Base-by-base conservation (phyloP, 768 basidiomycete genomes). In the Coprinopsis cinerea region DNA sequence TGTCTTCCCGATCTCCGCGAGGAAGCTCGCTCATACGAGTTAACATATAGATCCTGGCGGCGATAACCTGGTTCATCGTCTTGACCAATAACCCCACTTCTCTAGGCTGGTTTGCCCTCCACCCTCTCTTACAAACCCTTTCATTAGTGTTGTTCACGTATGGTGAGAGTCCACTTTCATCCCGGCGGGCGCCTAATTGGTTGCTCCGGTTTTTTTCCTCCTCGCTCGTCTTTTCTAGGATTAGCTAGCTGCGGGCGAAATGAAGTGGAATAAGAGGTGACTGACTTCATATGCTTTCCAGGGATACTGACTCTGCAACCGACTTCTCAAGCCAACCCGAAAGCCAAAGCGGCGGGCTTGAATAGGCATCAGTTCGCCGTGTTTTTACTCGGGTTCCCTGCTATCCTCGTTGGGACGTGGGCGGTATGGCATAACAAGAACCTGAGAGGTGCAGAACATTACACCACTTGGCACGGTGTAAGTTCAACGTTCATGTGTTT, bases 231-330 rank as follows among this genome's bases (percentile, higher is more conserved):
- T n/a, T n/a, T n/a, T n/a, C n/a, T n/a, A n/a, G n/a, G n/a, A n/a
- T n/a, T n/a, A n/a, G n/a, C n/a, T n/a, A n/a, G n/a, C n/a, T n/a
- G n/a, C n/a, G n/a, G n/a, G n/a, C n/a, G n/a, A n/a, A n/a, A n/a
- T n/a, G n/a, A n/a, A n/a, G n/a, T n/a, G n/a, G n/a, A n/a, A n/a
- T n/a, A n/a, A n/a, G n/a, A n/a, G n/a, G n/a, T n/a, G n/a, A n/a
- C n/a, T 39, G 26, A 32, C 37, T 40, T 20, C 43, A 45, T 11
- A 6, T 27, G 2, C 32, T 13, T n/a, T 18, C 15, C 44, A 88
- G 88, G 82, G 5, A 79, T 92, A 36, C 59, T 87, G 57, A 88
- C 88, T 20, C 80, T 85, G 10, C 90, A 85, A 55, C 84, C 84
- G 1, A 87, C 86, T 10, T 77, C 81, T 2, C 78, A 79, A 44